Evolutionary conservation across 805 yeast genomes (phyloP).

Genomic region (Candida vaughaniae): DNA sequence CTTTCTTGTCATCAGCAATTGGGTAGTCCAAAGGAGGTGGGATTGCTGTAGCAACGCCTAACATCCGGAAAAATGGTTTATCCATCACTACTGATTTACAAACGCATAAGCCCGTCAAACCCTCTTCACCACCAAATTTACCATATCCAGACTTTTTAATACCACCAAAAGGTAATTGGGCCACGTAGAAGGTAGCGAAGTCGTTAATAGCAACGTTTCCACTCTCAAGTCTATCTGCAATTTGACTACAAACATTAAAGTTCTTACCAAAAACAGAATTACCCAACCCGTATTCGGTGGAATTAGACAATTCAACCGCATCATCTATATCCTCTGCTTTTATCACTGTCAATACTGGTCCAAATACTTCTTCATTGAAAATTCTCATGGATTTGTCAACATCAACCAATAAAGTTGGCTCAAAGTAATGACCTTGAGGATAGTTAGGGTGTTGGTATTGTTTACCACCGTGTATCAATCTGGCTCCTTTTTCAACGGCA

Average conservation of each 20-base stretch:
- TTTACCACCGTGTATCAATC: slow-evolving; percentile 75
- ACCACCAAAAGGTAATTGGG: slow-evolving; percentile 98
- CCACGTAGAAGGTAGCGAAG: slow-evolving; percentile 93
- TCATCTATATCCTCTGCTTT: slow-evolving; percentile 64
- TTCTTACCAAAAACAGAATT: slow-evolving; percentile 81
- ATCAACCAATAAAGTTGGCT: slow-evolving; percentile 84
- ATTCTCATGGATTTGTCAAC: slow-evolving; percentile 73
- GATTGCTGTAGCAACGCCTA: slow-evolving; percentile 69
- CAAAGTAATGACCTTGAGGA: slow-evolving; percentile 92
- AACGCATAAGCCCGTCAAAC: slow-evolving; percentile 83
- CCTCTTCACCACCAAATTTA: slow-evolving; percentile 97
- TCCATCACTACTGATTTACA: slow-evolving; percentile 89
- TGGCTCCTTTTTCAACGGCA: slow-evolving; percentile 83
- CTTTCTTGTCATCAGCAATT: slow-evolving; percentile 70
- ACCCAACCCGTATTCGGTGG: slow-evolving; percentile 88
- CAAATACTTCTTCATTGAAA: slow-evolving; percentile 91
- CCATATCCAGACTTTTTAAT: slow-evolving; percentile 92
- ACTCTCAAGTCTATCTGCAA: slow-evolving; percentile 63
- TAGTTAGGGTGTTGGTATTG: slow-evolving; percentile 83
- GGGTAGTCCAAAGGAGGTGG: slow-evolving; percentile 94
- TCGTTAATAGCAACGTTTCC: slow-evolving; percentile 98
- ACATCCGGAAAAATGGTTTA: slow-evolving; percentile 57
- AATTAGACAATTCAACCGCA: slow-evolving; percentile 76
- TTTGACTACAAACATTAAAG: slow-evolving; percentile 54
- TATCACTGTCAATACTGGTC: slow-evolving; percentile 83